These are phyloP conservation scores for Schrenkiella parvula DNA, from an alignment of 345 rosid genomes.

Conservation along the genomic window DNA sequence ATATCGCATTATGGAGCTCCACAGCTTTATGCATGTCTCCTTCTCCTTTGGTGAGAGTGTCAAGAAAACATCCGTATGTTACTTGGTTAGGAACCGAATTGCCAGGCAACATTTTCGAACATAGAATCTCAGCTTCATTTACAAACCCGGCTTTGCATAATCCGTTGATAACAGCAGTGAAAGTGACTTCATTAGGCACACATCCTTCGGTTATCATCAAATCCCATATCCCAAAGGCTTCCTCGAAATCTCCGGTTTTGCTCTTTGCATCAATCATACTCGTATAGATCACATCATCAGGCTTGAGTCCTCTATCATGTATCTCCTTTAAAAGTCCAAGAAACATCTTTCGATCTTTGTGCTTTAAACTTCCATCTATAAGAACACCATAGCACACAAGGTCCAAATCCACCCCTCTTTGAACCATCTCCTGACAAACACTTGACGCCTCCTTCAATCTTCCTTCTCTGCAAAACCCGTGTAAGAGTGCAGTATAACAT, in stretches of 20 bases:
- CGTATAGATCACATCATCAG: slow-evolving; percentile 71
- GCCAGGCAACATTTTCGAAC: slow-evolving; percentile 49
- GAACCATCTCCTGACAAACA: slow-evolving; percentile 63
- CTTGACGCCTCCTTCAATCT: slow-evolving; percentile 59
- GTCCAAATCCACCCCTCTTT: slow-evolving; percentile 77
- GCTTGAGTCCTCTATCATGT: slow-evolving; percentile 58
- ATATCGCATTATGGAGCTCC: slow-evolving; percentile 59
- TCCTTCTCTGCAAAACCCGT: slow-evolving; percentile 85
- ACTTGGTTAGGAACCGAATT: slow-evolving; percentile 61
- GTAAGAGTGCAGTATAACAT: slow-evolving; percentile 73
- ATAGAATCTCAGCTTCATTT: slow-evolving; percentile 61
- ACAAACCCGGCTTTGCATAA: slow-evolving; percentile 73
- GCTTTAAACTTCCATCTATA: slow-evolving; percentile 66
- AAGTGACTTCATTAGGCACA: slow-evolving; percentile 71
- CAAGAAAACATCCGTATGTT: slow-evolving; percentile 79
- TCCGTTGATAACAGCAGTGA: slow-evolving; percentile 76
- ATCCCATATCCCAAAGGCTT: slow-evolving; percentile 70
- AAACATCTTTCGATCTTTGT: slow-evolving; percentile 44
- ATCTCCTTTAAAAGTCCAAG: slow-evolving; percentile 60
- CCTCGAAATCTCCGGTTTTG: slow-evolving; percentile 65
- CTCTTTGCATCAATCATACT: slow-evolving; percentile 80
- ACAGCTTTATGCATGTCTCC: slow-evolving; percentile 71
- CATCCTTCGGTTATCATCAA: slow-evolving; percentile 72
- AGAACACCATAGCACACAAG: slow-evolving; percentile 78
- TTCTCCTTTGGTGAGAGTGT: slow-evolving; percentile 53